Conservation (phyloP, 164 flowering plant genomes). For the Aristolochia fimbriata region DNA sequence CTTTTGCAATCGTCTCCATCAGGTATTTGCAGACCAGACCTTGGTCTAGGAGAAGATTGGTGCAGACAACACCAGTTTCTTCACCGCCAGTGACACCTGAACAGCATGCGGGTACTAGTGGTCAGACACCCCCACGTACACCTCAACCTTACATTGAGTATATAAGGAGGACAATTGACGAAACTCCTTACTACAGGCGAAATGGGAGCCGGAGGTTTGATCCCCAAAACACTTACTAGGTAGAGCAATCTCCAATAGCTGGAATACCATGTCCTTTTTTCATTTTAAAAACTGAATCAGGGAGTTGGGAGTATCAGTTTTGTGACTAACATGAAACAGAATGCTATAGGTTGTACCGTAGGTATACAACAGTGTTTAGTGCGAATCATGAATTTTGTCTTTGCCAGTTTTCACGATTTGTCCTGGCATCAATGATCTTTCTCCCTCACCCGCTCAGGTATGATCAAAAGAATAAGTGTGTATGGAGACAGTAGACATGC, state of each 20-base stretch:
- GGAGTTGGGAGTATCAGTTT: too few species aligned
- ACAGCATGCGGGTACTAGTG: conserved; percentile 19
- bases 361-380: too few species aligned
- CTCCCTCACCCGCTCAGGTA: too few species aligned
- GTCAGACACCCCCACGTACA: conserved; percentile 58
- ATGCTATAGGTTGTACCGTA: too few species aligned
- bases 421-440: too few species aligned
- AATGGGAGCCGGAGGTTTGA: conserved; percentile 56
- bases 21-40: conserved; percentile 27
- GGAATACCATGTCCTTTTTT: background rate
- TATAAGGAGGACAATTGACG: conserved; percentile 81
- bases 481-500: too few species aligned
- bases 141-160: conserved; percentile 84
- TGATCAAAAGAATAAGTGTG: too few species aligned
- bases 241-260: background rate
- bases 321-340: too few species aligned
- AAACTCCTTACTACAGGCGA: conserved; percentile 73
- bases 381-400: too few species aligned
- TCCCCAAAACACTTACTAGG: conserved; percentile 70
- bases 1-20: conserved; percentile 19
- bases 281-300: too few species aligned
- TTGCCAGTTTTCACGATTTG: too few species aligned
- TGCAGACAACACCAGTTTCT: conserved; percentile 16
- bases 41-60: conserved; percentile 11
- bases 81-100: conserved; percentile 42